A percentile compares a stretch with the other conserved stretches of the same genome.
phyloP scores from a whole-genome alignment of 495 filamentous ascomycete genomes.

The Pseudotulostoma volvatum region DNA sequence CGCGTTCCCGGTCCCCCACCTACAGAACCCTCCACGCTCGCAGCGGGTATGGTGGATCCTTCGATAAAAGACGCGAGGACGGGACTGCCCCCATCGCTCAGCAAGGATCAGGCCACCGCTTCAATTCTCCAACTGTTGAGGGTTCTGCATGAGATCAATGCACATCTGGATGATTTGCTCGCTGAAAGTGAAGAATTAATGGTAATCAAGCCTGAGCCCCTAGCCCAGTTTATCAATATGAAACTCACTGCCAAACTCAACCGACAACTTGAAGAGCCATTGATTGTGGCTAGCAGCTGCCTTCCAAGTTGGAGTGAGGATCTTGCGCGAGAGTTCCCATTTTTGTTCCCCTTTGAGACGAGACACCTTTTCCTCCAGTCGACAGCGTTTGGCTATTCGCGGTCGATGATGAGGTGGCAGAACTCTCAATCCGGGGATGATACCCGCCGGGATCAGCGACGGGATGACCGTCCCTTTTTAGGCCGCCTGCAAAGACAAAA shows the following conservation, averaged over 20 bases:
- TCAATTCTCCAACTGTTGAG: slow-evolving; percentile 79
- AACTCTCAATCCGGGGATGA: slow-evolving; percentile 73
- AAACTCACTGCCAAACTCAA: slow-evolving; percentile 99
- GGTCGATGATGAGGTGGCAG: slow-evolving; percentile 96
- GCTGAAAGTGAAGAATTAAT: slow-evolving; percentile 63
- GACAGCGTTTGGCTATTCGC: slow-evolving; percentile 93
- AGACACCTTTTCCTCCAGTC: slow-evolving; percentile 94
- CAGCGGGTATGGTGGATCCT: slow-evolving; percentile 32
- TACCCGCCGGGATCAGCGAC: slow-evolving; percentile 58
- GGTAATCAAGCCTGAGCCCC: slow-evolving; percentile 61
- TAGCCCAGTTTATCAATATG: slow-evolving; percentile 95
- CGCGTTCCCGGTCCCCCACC: slow-evolving; percentile 79
- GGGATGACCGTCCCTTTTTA: slow-evolving; percentile 84
- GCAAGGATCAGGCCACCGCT: slow-evolving; percentile 65
- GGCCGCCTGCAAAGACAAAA: slow-evolving; percentile 91
- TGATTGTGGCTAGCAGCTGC: slow-evolving; percentile 96
- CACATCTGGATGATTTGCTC: slow-evolving; percentile 90
- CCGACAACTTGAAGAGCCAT: slow-evolving; percentile 89
- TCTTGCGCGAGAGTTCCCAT: slow-evolving; percentile 86
- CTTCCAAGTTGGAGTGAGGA: slow-evolving; percentile 95
- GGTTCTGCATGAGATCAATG: slow-evolving; percentile 84
- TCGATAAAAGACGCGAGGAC: slow-evolving; percentile 28
- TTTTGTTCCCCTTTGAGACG: slow-evolving; percentile 98
- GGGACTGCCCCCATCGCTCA: slow-evolving; percentile 65
- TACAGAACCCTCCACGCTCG: slow-evolving; percentile 52